These are phyloP conservation scores for Dactylellina sp. DNA, from an alignment of 2,329 filamentous ascomycete genomes.

Conservation along the genomic window DNA sequence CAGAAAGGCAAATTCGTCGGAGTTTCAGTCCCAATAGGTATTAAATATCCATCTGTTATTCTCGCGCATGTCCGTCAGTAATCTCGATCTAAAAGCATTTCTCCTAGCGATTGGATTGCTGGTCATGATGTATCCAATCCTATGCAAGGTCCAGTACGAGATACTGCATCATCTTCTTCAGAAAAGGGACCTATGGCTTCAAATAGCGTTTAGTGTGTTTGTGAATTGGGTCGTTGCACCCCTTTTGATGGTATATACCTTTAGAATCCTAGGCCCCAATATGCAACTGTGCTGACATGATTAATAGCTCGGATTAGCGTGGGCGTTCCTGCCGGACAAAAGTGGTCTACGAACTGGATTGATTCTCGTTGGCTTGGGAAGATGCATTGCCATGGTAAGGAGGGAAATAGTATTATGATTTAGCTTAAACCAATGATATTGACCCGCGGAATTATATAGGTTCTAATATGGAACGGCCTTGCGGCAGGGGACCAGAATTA, in stretches of 20 bases:
- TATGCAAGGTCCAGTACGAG: conserved; percentile 87
- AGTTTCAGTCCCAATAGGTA: conserved; percentile 75
- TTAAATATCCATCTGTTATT: not conserved
- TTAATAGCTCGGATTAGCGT: conserved; percentile 73
- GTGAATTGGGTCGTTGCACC: conserved; percentile 87
- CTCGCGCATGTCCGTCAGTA: no score
- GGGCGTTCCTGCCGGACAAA: conserved; percentile 75
- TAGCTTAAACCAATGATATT: no score
- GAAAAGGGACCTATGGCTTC: conserved; percentile 76
- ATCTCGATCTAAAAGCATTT: not conserved
- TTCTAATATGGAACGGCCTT: conserved; percentile 80
- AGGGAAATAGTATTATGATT: not conserved
- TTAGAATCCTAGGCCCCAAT: no score
- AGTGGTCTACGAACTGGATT: conserved; percentile 73
- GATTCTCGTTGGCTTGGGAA: conserved; percentile 83
- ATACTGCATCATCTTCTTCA: conserved; percentile 75
- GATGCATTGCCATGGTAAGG: conserved; percentile 87
- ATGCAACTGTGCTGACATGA: not conserved
- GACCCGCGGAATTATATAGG: conserved; percentile 64
- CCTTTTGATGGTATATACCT: conserved; percentile 75
- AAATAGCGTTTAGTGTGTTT: conserved; percentile 80
- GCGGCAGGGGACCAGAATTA: conserved; percentile 83
- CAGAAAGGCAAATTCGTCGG: conserved; percentile 79
- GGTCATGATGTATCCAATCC: conserved; percentile 94
- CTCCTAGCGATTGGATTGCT: conserved; percentile 76